Base-by-base conservation (phyloP, 2,329 filamentous ascomycete species). In the Epicoccum nigrum region DNA sequence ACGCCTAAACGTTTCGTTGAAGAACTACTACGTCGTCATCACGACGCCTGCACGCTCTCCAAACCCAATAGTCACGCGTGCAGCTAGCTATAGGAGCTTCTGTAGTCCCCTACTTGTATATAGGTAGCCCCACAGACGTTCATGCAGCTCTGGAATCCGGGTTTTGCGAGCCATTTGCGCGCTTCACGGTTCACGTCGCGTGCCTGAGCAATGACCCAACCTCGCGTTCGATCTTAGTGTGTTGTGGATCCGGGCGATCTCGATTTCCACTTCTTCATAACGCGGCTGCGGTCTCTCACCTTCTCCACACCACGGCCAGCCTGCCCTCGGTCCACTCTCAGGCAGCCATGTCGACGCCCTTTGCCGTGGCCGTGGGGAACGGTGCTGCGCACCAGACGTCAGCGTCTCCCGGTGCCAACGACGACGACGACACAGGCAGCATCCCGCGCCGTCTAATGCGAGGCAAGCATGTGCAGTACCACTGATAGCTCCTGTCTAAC, bases 381-480 rank as follows among this genome's bases (percentile, higher is more conserved):
- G 59, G 52, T 59, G 62, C 60, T 39, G 46, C 62, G 44, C 65
- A 63, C 56, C 60, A 59, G 38, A 55, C 50, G 34, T 34, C 60
- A 19, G 52, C 54, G 37, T 55, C 59, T 34, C 45, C 56, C 27
- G 54, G 59, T 48, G 62, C 62, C 47, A 58, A 57, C 41, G 60
- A 71, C 43, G 60, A 59, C 30, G 62, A 69, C 50, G 54, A 33
- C 55, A 62, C 58, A 46, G 56, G 56, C 50, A 67, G 69, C 33
- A 73, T 74, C 47, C 69, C 72, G 35, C 68, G 65, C 55, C 66
- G 73, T 47, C 72, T 75, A 37, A 81, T 81, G 79, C 75, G 78
- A 75, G 74, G 74, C 73, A 72, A 67, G 71, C 56, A 51, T 44
- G 54, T 51, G 43, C 53, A 54, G 32, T 55, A 40, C 27, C 41